Conservation (phyloP, 2,329 filamentous ascomycete genomes). For the Coniochaeta sp. region DNA sequence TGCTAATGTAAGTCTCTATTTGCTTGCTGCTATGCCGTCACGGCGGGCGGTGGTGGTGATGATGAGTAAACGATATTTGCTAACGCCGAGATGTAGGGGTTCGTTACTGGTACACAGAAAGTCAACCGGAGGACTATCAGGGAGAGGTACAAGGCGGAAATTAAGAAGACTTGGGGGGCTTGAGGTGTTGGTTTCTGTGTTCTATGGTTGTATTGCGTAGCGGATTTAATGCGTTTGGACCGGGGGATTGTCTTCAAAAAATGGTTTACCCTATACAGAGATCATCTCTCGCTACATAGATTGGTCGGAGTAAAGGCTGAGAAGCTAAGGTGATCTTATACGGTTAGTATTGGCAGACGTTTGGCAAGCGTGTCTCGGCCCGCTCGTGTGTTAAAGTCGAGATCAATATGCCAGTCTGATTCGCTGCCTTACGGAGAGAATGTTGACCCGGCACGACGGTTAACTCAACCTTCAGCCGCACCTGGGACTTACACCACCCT, state of each 20-base stretch:
- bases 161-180: conserved; percentile 17
- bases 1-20: conserved; percentile 58
- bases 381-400: no score
- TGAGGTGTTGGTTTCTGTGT: neutral
- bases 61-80: no score
- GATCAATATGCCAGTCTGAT: no score
- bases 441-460: neutral
- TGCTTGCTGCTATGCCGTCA: conserved; percentile 4
- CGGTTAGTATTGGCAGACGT: no score
- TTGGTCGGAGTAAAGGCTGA: no score
- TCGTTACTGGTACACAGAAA: conserved; percentile 57
- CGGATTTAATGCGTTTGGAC: no score
- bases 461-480: conserved; percentile 1
- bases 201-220: no score
- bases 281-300: no score
- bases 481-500: neutral
- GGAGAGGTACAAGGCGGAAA: conserved; percentile 43
- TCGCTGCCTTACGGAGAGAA: neutral
- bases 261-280: no score
- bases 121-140: conserved; percentile 47
- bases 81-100: conserved; percentile 32
- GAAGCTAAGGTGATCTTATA: no score
- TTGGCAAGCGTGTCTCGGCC: no score
- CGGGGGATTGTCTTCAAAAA: no score
- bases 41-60: neutral